Base-by-base conservation (phyloP, 176 grass and related monocot species). In the Triticum dicoccoides region DNA sequence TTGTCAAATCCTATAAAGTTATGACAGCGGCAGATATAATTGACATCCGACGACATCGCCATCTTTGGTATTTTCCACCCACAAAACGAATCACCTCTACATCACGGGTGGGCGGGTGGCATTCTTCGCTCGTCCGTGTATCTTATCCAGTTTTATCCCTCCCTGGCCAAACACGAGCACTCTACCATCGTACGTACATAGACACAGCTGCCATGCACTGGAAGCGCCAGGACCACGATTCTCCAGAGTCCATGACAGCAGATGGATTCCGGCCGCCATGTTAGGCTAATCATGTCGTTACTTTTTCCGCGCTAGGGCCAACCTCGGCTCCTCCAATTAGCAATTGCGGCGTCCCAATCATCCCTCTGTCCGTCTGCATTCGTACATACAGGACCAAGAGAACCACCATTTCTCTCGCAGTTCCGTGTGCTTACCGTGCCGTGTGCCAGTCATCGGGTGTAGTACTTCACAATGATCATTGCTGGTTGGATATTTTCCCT, bases 291-390 rank as follows among this genome's bases (percentile, higher is more conserved):
- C 44, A 76, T 76, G 73, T 32, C 25, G 2, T 13, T 52, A 32
- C 44, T 7, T 20, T 76, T 51, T 20, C 10, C 8, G 13, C 29
- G 27, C 21, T 20, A 13, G 72, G 72, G 5, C 38, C 35, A 12
- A 21, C 39, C 39, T 21, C 69, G 41, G 30, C 18, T 47, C 23
- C 41, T 51, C 42, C 73, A 10, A 30, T 30, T 76, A 52, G 44
- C 44, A 20, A 51, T 14, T 76, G 44, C 24, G 47, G 73, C 73
- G 73, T 76, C 73, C 23, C 73, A 52, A 76, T 76, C 73, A 76
- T 76, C 42, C 5, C 73, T 17, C 42, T 73, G 70, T 29, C 20
- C 18, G 20, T 20, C 11, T 38, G 44, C n/a, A 6, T 42, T 74
- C 25, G 71, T 44, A 44, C 42, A 44, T 17, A 74, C 41, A 74